Base-by-base conservation (phyloP, 139 green algal species). In the Chlamydomonas schloesseri region DNA sequence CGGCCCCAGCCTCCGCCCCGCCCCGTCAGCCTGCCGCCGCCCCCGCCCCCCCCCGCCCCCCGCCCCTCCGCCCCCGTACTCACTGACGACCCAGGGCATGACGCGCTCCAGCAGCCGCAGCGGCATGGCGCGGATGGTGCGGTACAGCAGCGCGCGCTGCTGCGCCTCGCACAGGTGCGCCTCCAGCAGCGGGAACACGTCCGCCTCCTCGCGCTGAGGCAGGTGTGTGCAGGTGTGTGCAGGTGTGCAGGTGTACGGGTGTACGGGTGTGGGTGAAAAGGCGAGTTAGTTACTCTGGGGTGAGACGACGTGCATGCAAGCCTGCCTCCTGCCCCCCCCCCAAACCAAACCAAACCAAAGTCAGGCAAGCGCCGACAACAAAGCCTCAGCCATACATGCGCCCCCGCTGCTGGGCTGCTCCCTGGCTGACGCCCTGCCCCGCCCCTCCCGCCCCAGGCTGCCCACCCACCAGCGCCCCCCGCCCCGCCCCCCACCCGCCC, bases 21-120 rank as follows among this genome's bases (percentile, higher is more conserved):
- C 55, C 55, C 55, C 20, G 18, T 28, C 55, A n/a, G n/a, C n/a
- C n/a, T n/a, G n/a, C n/a, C n/a, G n/a, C n/a, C n/a, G 9, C 58
- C 64, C 23, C 20, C 18, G 31, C n/a, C 23, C 50, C 70, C 47
- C 24, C n/a, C n/a, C 5, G 20, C 21, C 69, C 69, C 5, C 15
- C 29, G 3, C 53, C 29, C 1, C 47, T 68, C 58, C 53, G 42
- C 83, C 6, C 26, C 5, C n/a, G n/a, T n/a, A 69, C 83, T 87
- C 74, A 95, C 93, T 89, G 34, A 94, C 90, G 28, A 99, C 84
- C 96, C 97, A 99, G 14, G 97, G 97, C 90, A 99, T 95, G 26
- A 99, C 94, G 8, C 94, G 88, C 89, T 99, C 96, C 87, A 99
- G 91, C 81, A 99, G 90, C 3, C 97, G 93, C 86, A 99, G 93